phyloP scores from a whole-genome alignment of 495 filamentous ascomycete genomes.

The Trichoderma parareesei region DNA sequence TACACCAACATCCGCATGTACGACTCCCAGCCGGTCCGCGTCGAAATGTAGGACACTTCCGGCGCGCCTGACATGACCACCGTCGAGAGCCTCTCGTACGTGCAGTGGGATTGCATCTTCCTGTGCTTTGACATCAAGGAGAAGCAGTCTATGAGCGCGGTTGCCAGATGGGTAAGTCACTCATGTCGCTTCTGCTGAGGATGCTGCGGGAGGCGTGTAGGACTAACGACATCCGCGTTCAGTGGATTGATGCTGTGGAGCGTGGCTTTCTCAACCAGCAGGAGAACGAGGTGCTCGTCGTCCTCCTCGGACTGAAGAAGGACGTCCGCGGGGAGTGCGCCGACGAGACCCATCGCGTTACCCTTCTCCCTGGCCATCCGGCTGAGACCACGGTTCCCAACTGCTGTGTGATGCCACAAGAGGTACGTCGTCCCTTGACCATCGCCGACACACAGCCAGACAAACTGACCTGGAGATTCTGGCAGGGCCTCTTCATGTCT shows the following conservation, averaged over 20 bases:
- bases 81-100: slow-evolving; percentile 20
- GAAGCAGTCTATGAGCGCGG: not conserved
- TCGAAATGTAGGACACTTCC: slow-evolving; percentile 27
- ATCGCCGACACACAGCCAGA: not conserved
- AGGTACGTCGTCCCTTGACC: not conserved
- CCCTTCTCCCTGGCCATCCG: not conserved
- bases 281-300: not conserved
- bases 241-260: slow-evolving; percentile 1
- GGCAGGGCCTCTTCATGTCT: not conserved
- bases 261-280: not conserved
- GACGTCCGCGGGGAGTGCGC: not conserved
- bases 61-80: slow-evolving; percentile 19
- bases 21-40: slow-evolving; percentile 12
- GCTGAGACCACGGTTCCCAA: not conserved
- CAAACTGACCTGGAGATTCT: not conserved
- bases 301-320: slow-evolving; percentile 8
- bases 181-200: too few relatives aligned
- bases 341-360: not conserved
- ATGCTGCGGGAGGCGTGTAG: not conserved
- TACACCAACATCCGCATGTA: slow-evolving; percentile 5
- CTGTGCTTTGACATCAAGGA: slow-evolving; percentile 23
- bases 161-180: slow-evolving; percentile 1
- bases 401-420: slow-evolving; percentile 3
- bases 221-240: too few relatives aligned
- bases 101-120: slow-evolving; percentile 25